Evolutionary conservation across 1,139 yeast genomes (phyloP), one percentile per base, ranked within the genome.

Genomic region (Geotrichum bryndzae): DNA sequence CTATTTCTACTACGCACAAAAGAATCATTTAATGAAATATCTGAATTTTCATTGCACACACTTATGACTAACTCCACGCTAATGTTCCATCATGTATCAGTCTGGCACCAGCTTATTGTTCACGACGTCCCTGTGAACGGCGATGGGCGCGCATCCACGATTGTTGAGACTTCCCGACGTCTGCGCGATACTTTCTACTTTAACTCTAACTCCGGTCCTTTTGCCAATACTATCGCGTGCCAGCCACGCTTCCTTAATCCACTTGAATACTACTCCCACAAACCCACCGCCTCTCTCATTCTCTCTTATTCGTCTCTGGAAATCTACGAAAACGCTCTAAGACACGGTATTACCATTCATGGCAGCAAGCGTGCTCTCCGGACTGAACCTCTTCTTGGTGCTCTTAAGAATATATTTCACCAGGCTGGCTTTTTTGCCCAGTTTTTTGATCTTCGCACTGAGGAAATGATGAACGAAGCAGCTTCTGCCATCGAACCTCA

Each of bases 71-170:
- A 22, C 33, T 27, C 45, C 22, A 18, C 51, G 22, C 6, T 53
- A 3, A 23, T 22, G 8, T 18, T 58, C 22, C n/a, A 50, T 35
- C 60, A 58, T 27, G 10, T 58, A 7, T 58, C 60, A n/a, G 25
- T 48, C 11, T 58, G 60, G 60, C 23, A 53, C 23, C 60, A 58
- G 51, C 56, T 58, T 13, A 58, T 58, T 11, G 60, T 58, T 11
- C 60, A 58, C 25, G 48, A 58, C 33, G 53, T 58, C 10, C 60
- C 60, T 3, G 31, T 57, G 10, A 31, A 38, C 45, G 15, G 13
- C 6, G 31, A 27, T 27, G 31, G 6, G 31, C 31, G 31, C 22
- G 27, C 22, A 18, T 13, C 35, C 18, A n/a, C 55, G 18, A 53
- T 58, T 46, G 11, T 3, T 15, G 57, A 58, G 11, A 29, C 46